Conservation (phyloP, 495 filamentous ascomycete species). For the Rostrohypoxylon terebratum region DNA sequence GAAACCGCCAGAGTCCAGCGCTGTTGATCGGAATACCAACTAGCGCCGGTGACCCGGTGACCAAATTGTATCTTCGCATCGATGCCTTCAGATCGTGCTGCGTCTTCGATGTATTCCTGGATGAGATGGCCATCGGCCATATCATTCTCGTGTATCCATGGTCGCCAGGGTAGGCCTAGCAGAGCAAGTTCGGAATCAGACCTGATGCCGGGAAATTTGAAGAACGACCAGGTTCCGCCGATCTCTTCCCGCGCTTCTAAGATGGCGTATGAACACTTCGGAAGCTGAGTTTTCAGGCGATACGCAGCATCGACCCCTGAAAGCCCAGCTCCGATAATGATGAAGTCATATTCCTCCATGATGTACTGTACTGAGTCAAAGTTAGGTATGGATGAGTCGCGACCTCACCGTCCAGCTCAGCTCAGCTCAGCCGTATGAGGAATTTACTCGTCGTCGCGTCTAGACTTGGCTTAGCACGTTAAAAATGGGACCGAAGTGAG, state of each 20-base stretch:
- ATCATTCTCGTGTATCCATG: constrained; percentile 68
- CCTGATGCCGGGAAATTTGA: constrained; percentile 75
- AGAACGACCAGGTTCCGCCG: constrained; percentile 81
- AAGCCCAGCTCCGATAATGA: constrained; percentile 79
- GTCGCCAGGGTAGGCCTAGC: constrained; percentile 76
- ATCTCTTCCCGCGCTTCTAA: constrained; percentile 71
- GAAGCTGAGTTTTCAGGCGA: constrained; percentile 70
- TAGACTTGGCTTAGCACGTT: neutral
- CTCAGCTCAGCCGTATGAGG: neutral
- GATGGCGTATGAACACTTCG: constrained; percentile 67
- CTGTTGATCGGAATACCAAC: constrained; percentile 71
- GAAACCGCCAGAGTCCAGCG: constrained; percentile 69
- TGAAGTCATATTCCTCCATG: constrained; percentile 63
- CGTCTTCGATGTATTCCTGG: constrained; percentile 70
- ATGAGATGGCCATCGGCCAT: constrained; percentile 73
- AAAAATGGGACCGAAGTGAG: neutral
- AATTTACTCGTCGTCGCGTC: neutral
- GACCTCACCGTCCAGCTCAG: neutral
- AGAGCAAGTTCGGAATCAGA: constrained; percentile 74
- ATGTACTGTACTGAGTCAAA: neutral
- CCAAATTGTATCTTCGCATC: constrained; percentile 70
- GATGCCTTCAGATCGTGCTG: constrained; percentile 71
- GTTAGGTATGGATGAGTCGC: neutral
- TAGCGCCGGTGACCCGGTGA: constrained; percentile 64
- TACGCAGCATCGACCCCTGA: constrained; percentile 82